Evolutionary conservation across 805 yeast genomes (phyloP), one percentile per base, ranked within the genome.

Genomic region (Wickerhamomyces subpelliculosus): DNA sequence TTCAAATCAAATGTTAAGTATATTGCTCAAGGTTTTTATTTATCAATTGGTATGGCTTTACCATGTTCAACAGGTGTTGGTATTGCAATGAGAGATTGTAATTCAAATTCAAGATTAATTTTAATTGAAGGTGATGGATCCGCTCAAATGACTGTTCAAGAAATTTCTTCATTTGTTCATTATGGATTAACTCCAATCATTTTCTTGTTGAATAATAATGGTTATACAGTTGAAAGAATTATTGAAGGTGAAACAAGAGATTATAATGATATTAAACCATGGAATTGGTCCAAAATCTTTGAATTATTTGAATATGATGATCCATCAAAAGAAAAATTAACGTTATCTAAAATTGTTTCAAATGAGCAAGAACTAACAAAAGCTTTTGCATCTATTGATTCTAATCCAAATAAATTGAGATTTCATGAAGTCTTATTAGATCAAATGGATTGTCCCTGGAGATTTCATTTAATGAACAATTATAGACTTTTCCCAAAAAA

Each of bases 61-160:
- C 96, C 96, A 3, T 84, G 89, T 10, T 72, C 93, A 5, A 71
- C 89, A 40, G 97, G 97, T 35, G 83, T 80, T 20, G 78, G 85
- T 16, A 63, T 84, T 39, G 96, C 90, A 0, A 65, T 73, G 61
- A 67, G 70, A 36, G 94, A 84, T 51, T 16, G 8, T 13, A 22
- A 29, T 31, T 63, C 66, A 6, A 36, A 51, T 3, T 71, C 79
- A 24, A 73, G 95, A 50, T 68, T 88, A 33, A 67, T 86, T 17
- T 65, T 88, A 19, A 62, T 86, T 14, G 88, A 84, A 65, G 96
- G 97, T 39, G 97, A 89, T 58, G 97, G 97, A 1, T 80, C 95
- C 3, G 90, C 96, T 2, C 95, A 86, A 65, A 84, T 89, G 95
- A 87, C 96, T 5, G 68, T 83, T 39, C 96, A 89, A 67, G 97